Conservation (phyloP, 2,329 filamentous ascomycete genomes). For the Xylaria sp. region DNA sequence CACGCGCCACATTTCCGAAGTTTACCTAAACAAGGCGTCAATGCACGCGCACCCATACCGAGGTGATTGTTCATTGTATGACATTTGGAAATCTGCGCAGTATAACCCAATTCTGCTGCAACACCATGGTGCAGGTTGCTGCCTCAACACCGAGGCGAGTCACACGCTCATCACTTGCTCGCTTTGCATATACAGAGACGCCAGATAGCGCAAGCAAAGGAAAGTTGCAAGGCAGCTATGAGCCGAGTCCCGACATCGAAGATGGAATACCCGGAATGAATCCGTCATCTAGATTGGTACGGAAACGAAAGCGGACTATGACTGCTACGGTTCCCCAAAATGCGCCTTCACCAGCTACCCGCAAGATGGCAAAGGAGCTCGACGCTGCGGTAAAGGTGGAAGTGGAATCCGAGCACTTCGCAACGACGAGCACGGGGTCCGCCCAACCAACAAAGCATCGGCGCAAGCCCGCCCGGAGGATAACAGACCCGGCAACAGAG, state of each 20-base stretch:
- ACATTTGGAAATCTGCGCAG: slow-evolving; percentile 21
- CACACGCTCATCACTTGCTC: slow-evolving; percentile 49
- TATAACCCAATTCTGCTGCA: slow-evolving; percentile 17
- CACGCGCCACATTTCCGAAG: neutral
- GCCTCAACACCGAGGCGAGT: slow-evolving; percentile 48
- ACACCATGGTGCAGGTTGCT: slow-evolving; percentile 39
- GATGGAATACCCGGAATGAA: slow-evolving; percentile 43
- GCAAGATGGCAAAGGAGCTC: slow-evolving; percentile 39
- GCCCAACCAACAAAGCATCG: slow-evolving; percentile 33
- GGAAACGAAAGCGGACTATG: slow-evolving; percentile 47
- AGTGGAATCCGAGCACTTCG: slow-evolving; percentile 15
- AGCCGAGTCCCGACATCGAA: slow-evolving; percentile 46
- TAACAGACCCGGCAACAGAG: slow-evolving; percentile 41
- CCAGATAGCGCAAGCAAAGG: neutral
- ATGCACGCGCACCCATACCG: neutral
- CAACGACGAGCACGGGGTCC: slow-evolving; percentile 5
- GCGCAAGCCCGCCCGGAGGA: slow-evolving; percentile 47
- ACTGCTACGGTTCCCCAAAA: slow-evolving; percentile 18
- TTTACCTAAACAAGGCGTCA: neutral
- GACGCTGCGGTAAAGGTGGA: slow-evolving; percentile 19
- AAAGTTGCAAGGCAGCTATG: slow-evolving; percentile 31
- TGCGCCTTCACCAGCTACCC: slow-evolving; percentile 10
- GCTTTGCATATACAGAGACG: slow-evolving; percentile 46
- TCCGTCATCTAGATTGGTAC: slow-evolving; percentile 21
- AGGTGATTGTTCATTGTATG: neutral